Base-by-base conservation (phyloP, 2,329 filamentous ascomycete genomes). In the Ascochyta pisi region DNA sequence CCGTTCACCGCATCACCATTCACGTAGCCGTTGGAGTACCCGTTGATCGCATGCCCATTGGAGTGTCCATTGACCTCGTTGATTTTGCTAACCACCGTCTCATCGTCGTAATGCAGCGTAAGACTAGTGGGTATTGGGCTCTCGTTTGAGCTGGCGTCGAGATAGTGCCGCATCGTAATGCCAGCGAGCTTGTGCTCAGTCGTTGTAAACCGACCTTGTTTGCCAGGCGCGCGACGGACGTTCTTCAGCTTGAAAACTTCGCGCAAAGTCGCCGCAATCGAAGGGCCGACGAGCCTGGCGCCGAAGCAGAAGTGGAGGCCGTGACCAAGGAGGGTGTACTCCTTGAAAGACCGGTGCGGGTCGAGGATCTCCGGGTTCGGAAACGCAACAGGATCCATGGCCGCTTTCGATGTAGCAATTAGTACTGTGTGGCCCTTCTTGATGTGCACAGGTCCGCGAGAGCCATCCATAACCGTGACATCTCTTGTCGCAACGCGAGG, bases 391-490 rank as follows among this genome's bases (percentile, higher is more conserved):
- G 71, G 71, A 48, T 75, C 72, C 68, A 71, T 73, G 35, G 68
- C 64, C 22, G 72, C 70, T 42, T 68, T 79, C 23, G 78, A 79
- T 0, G 79, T 81, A 5, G 79, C 71, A 22, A 74, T 58, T 31
- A 64, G 80, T 15, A 72, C 57, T 6, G 66, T 72, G n/a, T 65
- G 65, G 16, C 67, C 71, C 43, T 68, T 68, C 41, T 79, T 79
- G 69, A 84, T 76, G 40, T 73, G 63, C 13, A 84, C 65, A 5
- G 78, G 74, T 10, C 82, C 82, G 15, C 80, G 78, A 2, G 65
- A 71, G 44, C 82, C 82, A 62, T 84, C 82, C 63, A 50, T 79
- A 75, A 63, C 85, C 84, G 29, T 83, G 76, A 3, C 57, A 34
- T 74, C 70, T 45, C 61, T 74, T 15, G 77, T 74, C 3, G 81